Evolutionary conservation across 192 early-diverging fungal species (phyloP), one percentile per base, ranked within the genome.

Genomic region (Umbelopsis sp.): DNA sequence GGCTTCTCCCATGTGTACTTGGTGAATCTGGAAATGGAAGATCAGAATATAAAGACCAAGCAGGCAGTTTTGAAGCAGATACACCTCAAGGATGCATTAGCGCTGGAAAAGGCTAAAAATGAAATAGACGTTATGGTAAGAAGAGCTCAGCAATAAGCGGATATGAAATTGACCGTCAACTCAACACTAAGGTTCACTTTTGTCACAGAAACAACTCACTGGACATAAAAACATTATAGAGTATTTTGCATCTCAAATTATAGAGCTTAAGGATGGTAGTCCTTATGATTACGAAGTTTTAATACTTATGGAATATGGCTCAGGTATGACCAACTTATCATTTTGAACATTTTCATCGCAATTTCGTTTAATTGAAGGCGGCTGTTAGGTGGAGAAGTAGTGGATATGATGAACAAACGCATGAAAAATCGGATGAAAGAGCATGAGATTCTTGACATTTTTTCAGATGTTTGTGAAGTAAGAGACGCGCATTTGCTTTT

Each of bases 381-480:
- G 4, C 35, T 16, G 12, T 16, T 6, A 61, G 55, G 55, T 4
- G 55, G 55, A 33, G 55, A 61, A 35, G 55, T 61, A 30, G 55
- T 61, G 25, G 55, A 61, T 18, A 13, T 61, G 25, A 61, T 61
- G 55, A 61, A 61, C 18, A 61, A 25, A 8, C 55, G 55, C 18
- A 61, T 61, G 25, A 30, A 35, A 30, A 61, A 61, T 33, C 55
- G 55, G 2, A 61, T 61, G 55, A 61, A 8, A 1, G 55, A 61
- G 30, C 16, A 16, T 35, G 55, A 61, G 33, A 61, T 61, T 18
- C 12, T 61, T 61, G 11, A 67, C 41, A 46, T 67, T 25, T 67
- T 67, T 70, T 47, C 61, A 49, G 49, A 46, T 46, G 61, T 67
- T 27, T 61, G 55, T 61, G 55, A 61, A 25, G 55, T 61, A 61